phyloP scores from a whole-genome alignment of 352 stramenopile genomes.

The Aphanomyces astaci region DNA sequence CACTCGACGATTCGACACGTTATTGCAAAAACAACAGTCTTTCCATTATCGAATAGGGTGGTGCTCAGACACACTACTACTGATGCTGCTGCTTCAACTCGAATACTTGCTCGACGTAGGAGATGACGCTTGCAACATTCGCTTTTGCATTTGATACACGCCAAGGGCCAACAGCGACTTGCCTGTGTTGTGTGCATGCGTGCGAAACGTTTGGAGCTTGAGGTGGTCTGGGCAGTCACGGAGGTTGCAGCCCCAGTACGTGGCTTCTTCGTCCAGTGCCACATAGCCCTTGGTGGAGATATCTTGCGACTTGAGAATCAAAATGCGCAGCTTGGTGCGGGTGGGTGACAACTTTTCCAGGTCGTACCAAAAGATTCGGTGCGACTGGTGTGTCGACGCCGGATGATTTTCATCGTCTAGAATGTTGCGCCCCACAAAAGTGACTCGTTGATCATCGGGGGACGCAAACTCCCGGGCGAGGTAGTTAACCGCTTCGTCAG shows the following conservation, averaged over 20 bases:
- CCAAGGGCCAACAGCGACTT: background rate
- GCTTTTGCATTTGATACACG: background rate
- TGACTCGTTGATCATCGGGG: background rate
- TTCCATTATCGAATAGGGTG: too few species aligned
- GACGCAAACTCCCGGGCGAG: conserved; percentile 3
- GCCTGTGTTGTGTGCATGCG: background rate
- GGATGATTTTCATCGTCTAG: conserved; percentile 6
- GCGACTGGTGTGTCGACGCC: background rate
- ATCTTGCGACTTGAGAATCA: conserved; percentile 18
- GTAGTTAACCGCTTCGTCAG: conserved; percentile 14
- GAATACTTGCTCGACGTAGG: background rate
- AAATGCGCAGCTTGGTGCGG: background rate
- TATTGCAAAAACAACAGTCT: too few species aligned
- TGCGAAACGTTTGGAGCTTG: background rate
- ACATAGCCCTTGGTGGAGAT: conserved; percentile 13
- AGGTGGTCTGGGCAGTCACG: background rate
- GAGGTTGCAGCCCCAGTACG: conserved; percentile 23
- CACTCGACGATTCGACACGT: too few species aligned
- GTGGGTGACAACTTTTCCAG: background rate
- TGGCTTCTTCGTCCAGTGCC: conserved; percentile 16
- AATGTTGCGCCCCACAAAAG: conserved; percentile 20
- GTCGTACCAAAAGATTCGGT: conserved; percentile 21
- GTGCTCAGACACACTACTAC: too few species aligned
- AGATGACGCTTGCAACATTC: background rate
- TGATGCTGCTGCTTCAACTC: background rate